Conservation (phyloP, 1,284 basidiomycete genomes). For the Laetiporus sulphureus region DNA sequence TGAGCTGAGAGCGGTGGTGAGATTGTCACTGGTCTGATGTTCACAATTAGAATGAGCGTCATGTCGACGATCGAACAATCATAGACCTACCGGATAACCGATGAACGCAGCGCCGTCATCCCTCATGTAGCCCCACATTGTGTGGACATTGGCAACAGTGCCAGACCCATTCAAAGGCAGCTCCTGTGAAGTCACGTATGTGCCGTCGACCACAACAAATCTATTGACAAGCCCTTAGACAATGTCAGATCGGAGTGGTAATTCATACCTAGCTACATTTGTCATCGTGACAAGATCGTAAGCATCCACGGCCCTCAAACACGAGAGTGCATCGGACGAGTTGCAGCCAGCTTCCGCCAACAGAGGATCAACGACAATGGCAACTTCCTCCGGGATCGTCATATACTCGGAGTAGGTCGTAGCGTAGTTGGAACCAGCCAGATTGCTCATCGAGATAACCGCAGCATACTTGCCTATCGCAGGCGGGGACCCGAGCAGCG, state of each 20-base stretch:
- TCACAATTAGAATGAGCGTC: not conserved
- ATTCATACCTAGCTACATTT: slow-evolving; percentile 27
- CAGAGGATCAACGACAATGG: slow-evolving; percentile 28
- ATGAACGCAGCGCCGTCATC: slow-evolving; percentile 34
- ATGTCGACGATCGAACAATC: not conserved
- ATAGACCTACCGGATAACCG: slow-evolving; percentile 19
- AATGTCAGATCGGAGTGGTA: not conserved
- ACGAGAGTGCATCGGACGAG: slow-evolving; percentile 23
- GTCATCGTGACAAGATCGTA: slow-evolving; percentile 27
- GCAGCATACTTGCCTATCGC: slow-evolving; percentile 40
- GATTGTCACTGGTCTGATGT: slow-evolving; percentile 17
- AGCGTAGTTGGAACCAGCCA: slow-evolving; percentile 40
- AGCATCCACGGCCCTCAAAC: slow-evolving; percentile 27
- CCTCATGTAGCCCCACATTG: slow-evolving; percentile 40
- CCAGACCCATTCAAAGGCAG: slow-evolving; percentile 33
- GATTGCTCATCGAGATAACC: slow-evolving; percentile 41
- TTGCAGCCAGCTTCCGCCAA: slow-evolving; percentile 29
- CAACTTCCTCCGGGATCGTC: slow-evolving; percentile 27
- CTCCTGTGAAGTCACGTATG: slow-evolving; percentile 32
- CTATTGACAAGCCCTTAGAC: slow-evolving; percentile 14
- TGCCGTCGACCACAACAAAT: slow-evolving; percentile 40
- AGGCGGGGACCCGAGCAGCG: slow-evolving; percentile 34
- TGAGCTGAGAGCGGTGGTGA: slow-evolving; percentile 16
- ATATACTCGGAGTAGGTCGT: slow-evolving; percentile 33
- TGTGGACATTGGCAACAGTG: slow-evolving; percentile 34